A percentile compares a stretch with the other conserved stretches of the same genome.
These are phyloP conservation scores for Phytophthora citricola DNA, from an alignment of 352 stramenopile genomes.

Conservation along the genomic window DNA sequence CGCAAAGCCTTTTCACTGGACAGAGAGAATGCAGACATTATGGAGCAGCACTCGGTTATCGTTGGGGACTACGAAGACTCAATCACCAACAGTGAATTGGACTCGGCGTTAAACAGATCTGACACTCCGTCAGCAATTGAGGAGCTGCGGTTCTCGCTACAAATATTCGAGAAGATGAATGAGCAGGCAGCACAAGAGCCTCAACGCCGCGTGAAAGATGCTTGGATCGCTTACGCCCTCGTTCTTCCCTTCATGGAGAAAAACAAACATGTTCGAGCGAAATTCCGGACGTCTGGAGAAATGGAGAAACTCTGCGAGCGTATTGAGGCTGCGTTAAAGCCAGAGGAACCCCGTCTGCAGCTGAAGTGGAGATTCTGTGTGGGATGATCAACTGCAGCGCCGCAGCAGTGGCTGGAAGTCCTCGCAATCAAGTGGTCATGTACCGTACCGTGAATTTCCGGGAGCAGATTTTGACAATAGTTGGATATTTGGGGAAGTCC, in stretches of 20 bases:
- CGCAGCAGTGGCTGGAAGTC: slow-evolving; percentile 38
- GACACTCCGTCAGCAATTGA: slow-evolving; percentile 24
- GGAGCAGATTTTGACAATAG: slow-evolving; percentile 20
- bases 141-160: slow-evolving; percentile 56
- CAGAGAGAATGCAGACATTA: slow-evolving; percentile 61
- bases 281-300: slow-evolving; percentile 66
- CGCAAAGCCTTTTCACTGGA: slow-evolving; percentile 51
- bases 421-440: slow-evolving; percentile 70
- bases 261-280: slow-evolving; percentile 47
- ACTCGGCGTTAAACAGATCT: slow-evolving; percentile 12
- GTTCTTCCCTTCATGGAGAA: slow-evolving; percentile 59
- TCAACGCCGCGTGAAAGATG: slow-evolving; percentile 12
- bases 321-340: slow-evolving; percentile 24
- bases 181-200: slow-evolving; percentile 15
- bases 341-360: neutral
- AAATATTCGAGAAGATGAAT: slow-evolving; percentile 60
- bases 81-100: slow-evolving; percentile 41
- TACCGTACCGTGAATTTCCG: slow-evolving; percentile 50
- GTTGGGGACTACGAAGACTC: slow-evolving; percentile 78
- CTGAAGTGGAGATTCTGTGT: slow-evolving; percentile 33
- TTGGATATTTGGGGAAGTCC: slow-evolving; percentile 10
- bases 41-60: slow-evolving; percentile 77
- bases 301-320: slow-evolving; percentile 56
- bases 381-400: slow-evolving; percentile 59
- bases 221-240: slow-evolving; percentile 59